These are phyloP conservation scores for Colletotrichum brevisporum DNA, from an alignment of 2,329 filamentous ascomycete genomes.

Conservation along the genomic window DNA sequence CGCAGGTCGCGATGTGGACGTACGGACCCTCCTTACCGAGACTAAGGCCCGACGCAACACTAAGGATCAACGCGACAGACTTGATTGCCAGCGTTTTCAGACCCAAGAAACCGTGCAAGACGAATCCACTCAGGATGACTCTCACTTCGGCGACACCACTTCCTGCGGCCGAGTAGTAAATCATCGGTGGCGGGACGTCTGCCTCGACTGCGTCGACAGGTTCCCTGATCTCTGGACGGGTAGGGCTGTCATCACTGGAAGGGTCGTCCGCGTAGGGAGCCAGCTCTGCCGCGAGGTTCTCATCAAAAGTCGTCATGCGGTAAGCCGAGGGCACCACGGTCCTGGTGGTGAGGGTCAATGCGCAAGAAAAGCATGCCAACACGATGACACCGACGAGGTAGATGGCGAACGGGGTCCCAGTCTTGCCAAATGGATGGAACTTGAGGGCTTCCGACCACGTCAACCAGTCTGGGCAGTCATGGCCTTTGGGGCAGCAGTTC, in stretches of 20 bases:
- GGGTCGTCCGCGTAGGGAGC: conserved; percentile 53
- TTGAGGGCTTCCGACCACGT: conserved; percentile 67
- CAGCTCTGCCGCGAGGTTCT: conserved; percentile 83
- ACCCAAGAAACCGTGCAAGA: conserved; percentile 95
- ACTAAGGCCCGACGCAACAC: conserved; percentile 92
- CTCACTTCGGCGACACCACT: conserved; percentile 98
- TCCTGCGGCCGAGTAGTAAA: conserved; percentile 95
- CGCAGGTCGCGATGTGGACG: conserved; percentile 96
- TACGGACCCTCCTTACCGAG: conserved; percentile 96
- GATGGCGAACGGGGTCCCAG: conserved; percentile 82
- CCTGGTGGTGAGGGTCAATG: conserved; percentile 90
- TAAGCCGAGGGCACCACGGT: conserved; percentile 93
- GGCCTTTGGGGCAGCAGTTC: conserved; percentile 68
- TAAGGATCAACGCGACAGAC: conserved; percentile 84
- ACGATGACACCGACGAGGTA: conserved; percentile 81
- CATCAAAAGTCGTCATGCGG: conserved; percentile 89
- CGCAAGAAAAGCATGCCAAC: conserved; percentile 80
- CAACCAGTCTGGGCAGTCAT: conserved; percentile 67
- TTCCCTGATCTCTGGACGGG: conserved; percentile 52
- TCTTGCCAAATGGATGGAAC: conserved; percentile 59
- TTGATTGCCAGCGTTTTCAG: conserved; percentile 90
- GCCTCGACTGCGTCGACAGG: conserved; percentile 51
- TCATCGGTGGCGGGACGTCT: conserved; percentile 75
- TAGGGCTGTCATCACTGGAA: conserved; percentile 60
- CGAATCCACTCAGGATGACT: conserved; percentile 97